These are phyloP conservation scores for Phytophthora hibernalis DNA, from an alignment of 352 stramenopile genomes.

Conservation along the genomic window DNA sequence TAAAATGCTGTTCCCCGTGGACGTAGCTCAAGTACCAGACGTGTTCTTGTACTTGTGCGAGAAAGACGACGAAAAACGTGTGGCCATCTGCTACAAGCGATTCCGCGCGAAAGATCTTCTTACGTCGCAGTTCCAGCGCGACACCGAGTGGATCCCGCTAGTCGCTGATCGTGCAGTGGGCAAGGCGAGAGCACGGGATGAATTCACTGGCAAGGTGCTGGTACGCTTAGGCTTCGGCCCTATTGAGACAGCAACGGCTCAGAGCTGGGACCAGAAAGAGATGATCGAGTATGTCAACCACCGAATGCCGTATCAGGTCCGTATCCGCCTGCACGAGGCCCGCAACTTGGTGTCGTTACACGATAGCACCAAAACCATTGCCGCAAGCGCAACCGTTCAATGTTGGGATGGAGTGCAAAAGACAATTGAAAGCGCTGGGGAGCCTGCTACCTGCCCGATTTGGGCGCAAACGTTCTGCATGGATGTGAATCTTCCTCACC, in stretches of 20 bases:
- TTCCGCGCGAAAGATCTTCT: constrained; percentile 74
- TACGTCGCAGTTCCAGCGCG: constrained; percentile 43
- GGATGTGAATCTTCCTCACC: constrained; percentile 70
- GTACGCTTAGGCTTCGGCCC: constrained; percentile 75
- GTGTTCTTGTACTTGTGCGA: constrained; percentile 84
- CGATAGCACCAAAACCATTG: constrained; percentile 49
- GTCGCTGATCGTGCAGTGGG: constrained; percentile 68
- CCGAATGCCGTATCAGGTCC: constrained; percentile 77
- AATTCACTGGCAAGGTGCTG: constrained; percentile 76
- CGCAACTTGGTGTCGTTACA: constrained; percentile 41
- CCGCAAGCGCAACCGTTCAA: constrained; percentile 64
- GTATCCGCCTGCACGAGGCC: constrained; percentile 71
- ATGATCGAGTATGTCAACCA: constrained; percentile 66
- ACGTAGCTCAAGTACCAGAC: constrained; percentile 75
- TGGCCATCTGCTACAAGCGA: constrained; percentile 77
- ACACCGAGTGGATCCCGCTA: constrained; percentile 70
- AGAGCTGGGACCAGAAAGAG: constrained; percentile 64
- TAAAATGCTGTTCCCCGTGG: constrained; percentile 64
- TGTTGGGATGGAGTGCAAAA: constrained; percentile 65
- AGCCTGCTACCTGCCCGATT: constrained; percentile 39
- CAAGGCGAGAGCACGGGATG: constrained; percentile 48
- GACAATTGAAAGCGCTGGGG: constrained; percentile 25
- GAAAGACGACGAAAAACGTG: constrained; percentile 64
- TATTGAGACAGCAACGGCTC: constrained; percentile 51
- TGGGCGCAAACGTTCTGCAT: constrained; percentile 75